A percentile compares a stretch with the other conserved stretches of the same genome.
These are phyloP conservation scores for Pelagophyceae sp. DNA, from an alignment of 352 stramenopile genomes.

Conservation along the genomic window DNA sequence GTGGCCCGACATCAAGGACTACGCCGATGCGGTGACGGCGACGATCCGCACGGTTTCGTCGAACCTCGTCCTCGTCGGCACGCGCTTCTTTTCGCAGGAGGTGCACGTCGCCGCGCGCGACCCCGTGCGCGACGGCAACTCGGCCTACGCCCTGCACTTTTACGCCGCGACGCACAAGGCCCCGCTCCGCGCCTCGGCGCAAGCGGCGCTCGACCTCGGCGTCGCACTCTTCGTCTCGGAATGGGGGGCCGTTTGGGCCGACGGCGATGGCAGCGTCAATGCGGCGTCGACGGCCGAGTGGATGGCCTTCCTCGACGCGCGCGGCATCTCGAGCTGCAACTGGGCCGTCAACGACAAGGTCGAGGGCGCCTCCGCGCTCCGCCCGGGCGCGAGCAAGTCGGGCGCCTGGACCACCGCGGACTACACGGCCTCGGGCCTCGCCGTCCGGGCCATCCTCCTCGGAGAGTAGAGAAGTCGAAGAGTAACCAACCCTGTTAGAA, in stretches of 20 bases:
- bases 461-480: too few species aligned
- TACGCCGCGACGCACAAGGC: neutral
- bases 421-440: too few species aligned
- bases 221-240: neutral
- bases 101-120: neutral
- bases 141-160: neutral
- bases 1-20: neutral
- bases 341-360: too few species aligned
- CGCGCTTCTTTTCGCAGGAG: neutral
- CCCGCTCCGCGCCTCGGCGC: neutral
- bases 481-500: too few species aligned
- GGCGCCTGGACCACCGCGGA: too few species aligned
- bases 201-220: neutral
- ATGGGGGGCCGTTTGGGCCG: neutral
- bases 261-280: neutral
- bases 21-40: neutral
- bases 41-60: neutral
- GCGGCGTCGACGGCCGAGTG: neutral
- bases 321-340: neutral
- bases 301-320: neutral
- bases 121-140: neutral
- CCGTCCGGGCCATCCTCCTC: too few species aligned
- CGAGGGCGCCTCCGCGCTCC: too few species aligned
- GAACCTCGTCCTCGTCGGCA: slow-evolving; percentile 1
- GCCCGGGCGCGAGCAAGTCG: too few species aligned